Conservation (phyloP, 441 rosid species). For the Geranium incanum region DNA sequence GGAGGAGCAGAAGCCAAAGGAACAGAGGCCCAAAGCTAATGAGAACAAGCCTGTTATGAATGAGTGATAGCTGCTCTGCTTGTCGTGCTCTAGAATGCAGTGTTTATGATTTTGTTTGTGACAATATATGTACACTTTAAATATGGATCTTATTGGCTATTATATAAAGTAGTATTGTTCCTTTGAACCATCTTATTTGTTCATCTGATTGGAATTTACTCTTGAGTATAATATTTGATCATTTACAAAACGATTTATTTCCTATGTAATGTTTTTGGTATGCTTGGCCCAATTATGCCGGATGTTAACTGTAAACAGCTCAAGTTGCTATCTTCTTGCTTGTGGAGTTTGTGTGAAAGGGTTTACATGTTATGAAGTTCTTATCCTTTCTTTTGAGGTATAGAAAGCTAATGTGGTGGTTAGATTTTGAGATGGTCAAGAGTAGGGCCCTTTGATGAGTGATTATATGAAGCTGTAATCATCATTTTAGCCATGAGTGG, state of each 20-base stretch:
- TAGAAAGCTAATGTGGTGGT: background rate
- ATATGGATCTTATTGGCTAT: background rate
- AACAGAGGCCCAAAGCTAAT: constrained; percentile 74
- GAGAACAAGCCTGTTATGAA: constrained; percentile 96
- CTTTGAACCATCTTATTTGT: background rate
- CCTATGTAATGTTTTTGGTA: no score
- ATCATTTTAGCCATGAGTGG: background rate
- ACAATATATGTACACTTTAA: background rate
- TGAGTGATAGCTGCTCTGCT: constrained; percentile 31
- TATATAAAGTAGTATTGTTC: background rate
- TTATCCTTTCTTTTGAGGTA: background rate
- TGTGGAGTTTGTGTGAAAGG: background rate
- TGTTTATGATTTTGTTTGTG: background rate
- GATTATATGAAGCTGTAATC: background rate
- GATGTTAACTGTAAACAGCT: background rate
- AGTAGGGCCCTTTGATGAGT: constrained; percentile 1
- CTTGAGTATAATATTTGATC: background rate
- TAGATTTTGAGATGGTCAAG: background rate
- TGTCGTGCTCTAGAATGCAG: constrained; percentile 8
- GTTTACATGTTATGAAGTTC: background rate
- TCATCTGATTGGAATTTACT: background rate
- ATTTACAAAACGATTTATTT: no score
- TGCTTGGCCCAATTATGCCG: background rate
- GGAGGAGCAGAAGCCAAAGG: constrained; percentile 93
- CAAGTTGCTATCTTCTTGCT: background rate